Conservation (phyloP, 345 rosid species). For the Lenwebbia sp. region DNA sequence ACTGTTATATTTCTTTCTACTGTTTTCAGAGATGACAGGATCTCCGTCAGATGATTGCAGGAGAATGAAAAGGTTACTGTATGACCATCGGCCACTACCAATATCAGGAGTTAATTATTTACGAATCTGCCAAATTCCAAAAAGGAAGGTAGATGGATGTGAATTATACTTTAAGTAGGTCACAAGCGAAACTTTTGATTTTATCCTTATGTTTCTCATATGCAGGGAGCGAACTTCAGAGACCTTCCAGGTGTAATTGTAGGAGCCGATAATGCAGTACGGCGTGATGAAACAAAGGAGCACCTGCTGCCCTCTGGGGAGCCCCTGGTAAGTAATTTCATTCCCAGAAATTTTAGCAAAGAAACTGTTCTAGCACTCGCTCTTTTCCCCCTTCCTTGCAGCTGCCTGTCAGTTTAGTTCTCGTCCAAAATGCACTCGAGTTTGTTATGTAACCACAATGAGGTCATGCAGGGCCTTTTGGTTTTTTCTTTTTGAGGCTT, state of each 20-base stretch:
- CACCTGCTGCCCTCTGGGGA: constrained; percentile 71
- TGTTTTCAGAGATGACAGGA: constrained; percentile 50
- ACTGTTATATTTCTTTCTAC: neutral
- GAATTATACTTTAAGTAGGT: neutral
- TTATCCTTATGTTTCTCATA: constrained; percentile 4
- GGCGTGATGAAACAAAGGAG: constrained; percentile 42
- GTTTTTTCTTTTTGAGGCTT: neutral
- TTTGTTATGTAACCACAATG: neutral
- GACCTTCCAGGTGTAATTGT: constrained; percentile 82
- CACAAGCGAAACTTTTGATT: neutral
- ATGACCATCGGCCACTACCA: constrained; percentile 61
- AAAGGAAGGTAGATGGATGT: constrained; percentile 50
- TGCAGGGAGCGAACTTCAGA: constrained; percentile 89
- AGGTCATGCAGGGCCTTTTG: neutral
- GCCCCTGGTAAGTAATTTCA: constrained; percentile 47
- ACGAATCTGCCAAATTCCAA: constrained; percentile 79
- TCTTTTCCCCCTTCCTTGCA: neutral
- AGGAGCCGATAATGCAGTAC: constrained; percentile 52
- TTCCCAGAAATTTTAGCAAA: neutral
- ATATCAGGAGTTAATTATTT: constrained; percentile 47
- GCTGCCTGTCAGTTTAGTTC: neutral
- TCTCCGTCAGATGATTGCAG: constrained; percentile 13
- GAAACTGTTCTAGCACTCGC: neutral
- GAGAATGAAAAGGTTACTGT: constrained; percentile 19
- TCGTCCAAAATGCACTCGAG: neutral